Percentiles rank a stretch among this genome's conserved stretches.
These are phyloP conservation scores for Phyllostachys edulis DNA, from an alignment of 176 grass and related monocot species.

Conservation along the genomic window DNA sequence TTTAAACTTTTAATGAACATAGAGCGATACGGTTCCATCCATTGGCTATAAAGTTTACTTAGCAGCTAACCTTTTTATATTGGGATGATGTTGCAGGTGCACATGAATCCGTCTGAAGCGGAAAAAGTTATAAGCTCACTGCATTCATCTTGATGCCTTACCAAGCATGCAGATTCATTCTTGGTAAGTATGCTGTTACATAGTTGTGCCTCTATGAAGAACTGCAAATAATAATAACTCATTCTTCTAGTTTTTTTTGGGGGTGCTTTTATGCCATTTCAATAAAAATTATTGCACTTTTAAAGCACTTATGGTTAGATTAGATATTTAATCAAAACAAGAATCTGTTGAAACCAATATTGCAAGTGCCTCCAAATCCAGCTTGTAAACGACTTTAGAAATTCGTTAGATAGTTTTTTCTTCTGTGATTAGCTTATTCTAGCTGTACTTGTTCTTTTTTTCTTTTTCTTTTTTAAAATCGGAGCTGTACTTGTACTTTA, in stretches of 20 bases:
- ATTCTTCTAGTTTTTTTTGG: neutral
- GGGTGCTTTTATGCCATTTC: neutral
- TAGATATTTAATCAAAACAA: neutral
- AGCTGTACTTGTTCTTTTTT: neutral
- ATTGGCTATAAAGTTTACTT: neutral
- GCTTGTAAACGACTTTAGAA: neutral
- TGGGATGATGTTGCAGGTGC: conserved; percentile 61
- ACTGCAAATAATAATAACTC: neutral
- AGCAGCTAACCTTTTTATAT: conserved; percentile 1
- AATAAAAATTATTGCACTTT: neutral
- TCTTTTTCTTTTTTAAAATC: neutral
- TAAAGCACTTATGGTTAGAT: neutral
- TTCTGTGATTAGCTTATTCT: conserved; percentile 1
- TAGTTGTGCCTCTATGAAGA: neutral
- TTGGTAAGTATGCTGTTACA: conserved; percentile 58
- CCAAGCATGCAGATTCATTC: conserved; percentile 86
- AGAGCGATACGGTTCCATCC: neutral
- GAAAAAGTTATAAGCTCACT: conserved; percentile 74
- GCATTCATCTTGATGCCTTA: conserved; percentile 88
- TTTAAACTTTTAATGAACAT: neutral
- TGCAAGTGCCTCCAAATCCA: neutral
- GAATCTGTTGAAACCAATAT: neutral
- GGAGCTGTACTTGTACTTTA: conserved; percentile 5
- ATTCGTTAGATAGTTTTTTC: neutral
- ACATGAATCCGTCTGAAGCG: conserved; percentile 84